phyloP scores from a whole-genome alignment of 2,329 filamentous ascomycete genomes.

The Dothidotthia symphoricarpi region DNA sequence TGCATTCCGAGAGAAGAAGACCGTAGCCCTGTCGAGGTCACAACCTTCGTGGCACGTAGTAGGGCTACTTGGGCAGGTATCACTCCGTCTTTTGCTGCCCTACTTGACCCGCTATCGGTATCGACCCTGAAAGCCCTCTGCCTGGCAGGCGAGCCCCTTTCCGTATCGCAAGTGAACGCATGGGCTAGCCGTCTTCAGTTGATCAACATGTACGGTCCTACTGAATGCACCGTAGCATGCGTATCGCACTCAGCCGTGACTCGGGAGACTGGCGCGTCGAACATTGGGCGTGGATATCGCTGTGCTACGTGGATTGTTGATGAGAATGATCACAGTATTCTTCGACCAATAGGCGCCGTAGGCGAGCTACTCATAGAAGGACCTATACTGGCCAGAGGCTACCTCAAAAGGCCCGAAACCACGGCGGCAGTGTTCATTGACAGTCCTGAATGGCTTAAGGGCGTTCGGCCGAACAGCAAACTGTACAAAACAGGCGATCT shows the following conservation, averaged over 20 bases:
- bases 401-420: slow-evolving; percentile 16
- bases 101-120: slow-evolving; percentile 36
- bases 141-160: slow-evolving; percentile 43
- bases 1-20: no score
- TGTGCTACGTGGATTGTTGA: no score
- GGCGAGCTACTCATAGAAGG: slow-evolving; percentile 58
- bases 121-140: slow-evolving; percentile 44
- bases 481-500: slow-evolving; percentile 30
- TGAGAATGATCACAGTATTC: no score
- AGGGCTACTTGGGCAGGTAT: no score
- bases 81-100: no score
- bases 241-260: no score
- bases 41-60: no score
- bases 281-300: no score
- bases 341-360: slow-evolving; percentile 8
- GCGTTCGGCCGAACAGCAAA: no score
- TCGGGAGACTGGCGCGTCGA: no score
- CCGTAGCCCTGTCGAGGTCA: no score
- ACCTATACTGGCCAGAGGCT: slow-evolving; percentile 40
- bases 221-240: slow-evolving; percentile 8
- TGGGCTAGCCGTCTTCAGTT: slow-evolving; percentile 11
- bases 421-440: slow-evolving; percentile 15
- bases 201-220: slow-evolving; percentile 14
- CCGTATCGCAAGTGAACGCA: background rate
- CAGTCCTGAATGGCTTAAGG: slow-evolving; percentile 11